These are phyloP conservation scores for Neurospora sublineolata DNA, from an alignment of 495 filamentous ascomycete genomes.

Conservation along the genomic window DNA sequence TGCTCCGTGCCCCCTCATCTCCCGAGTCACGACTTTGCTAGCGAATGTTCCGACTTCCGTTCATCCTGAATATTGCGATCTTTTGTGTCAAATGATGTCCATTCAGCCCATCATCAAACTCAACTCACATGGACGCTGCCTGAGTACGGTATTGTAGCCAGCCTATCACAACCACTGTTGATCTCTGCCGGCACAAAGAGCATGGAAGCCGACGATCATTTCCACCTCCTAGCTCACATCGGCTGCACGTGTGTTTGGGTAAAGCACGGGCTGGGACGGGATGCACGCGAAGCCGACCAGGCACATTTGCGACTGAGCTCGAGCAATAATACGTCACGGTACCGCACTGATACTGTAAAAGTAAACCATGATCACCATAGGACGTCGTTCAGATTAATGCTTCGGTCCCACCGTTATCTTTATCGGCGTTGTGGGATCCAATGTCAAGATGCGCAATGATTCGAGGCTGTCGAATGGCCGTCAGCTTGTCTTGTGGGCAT, in stretches of 20 bases:
- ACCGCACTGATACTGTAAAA: not conserved
- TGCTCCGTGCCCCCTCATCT: not conserved
- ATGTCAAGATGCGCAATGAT: not conserved
- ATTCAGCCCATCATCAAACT: not conserved
- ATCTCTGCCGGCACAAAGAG: not conserved
- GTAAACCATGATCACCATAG: not conserved
- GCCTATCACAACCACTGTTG: not conserved
- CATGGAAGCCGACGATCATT: not conserved
- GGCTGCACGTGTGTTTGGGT: not conserved
- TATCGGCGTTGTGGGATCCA: not conserved
- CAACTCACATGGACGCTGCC: not conserved
- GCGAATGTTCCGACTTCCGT: not conserved
- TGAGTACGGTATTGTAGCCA: not conserved
- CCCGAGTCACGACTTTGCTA: not conserved
- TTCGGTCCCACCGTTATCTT: not conserved
- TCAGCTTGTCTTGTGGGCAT: not conserved
- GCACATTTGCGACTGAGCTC: not conserved
- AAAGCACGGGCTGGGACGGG: not conserved
- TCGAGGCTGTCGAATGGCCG: not conserved
- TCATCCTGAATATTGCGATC: not conserved
- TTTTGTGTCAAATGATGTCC: not conserved
- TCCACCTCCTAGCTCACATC: not conserved
- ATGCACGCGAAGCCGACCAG: not conserved
- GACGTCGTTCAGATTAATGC: not conserved
- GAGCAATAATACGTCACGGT: not conserved